Base-by-base conservation (phyloP, 257 asterid species). In the Jacaranda copaia region DNA sequence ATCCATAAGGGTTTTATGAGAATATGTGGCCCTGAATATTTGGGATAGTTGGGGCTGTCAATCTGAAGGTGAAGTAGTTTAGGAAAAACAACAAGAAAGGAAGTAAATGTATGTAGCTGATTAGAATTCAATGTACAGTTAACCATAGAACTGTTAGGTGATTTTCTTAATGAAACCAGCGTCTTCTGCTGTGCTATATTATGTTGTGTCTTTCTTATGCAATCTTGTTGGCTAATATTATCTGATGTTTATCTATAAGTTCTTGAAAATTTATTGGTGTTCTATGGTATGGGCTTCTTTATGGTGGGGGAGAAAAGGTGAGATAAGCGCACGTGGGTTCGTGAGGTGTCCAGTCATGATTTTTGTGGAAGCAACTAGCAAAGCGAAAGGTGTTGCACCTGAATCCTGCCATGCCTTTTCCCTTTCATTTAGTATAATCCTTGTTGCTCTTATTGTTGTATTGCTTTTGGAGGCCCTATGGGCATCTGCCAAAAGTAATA, bases 41-140 rank as follows among this genome's bases (percentile, higher is more conserved):
- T 69, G 76, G 16, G 42, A 46, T 69, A 20, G 76, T 49, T 60
- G 69, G 64, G 69, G 43, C 68, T n/a, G 55, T 48, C 76, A 38
- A 58, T 58, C 76, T 48, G 19, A 12, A 8, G 32, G 51, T 25
- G 6, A 8, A 46, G 35, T 49, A 8, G 42, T 58, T 45, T 36
- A 42, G 60, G 5, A 32, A 51, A 13, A 65, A 60, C 66, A 52
- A 40, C 1, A 25, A 25, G 46, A 19, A 16, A 57, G 69, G 13
- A 51, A 51, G 67, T 36, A 8, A 42, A 45, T 69, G 81, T 76
- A 57, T 38, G 55, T 81, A 64, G 66, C 59, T 56, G 16, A 57
- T 56, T 12, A 52, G 84, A 46, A 46, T 60, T 45, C 35, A 59
- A 15, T 76, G 77, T 75, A 70, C 74, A 79, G 79, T 61, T 70